Evolutionary conservation across 345 rosid species (phyloP), one percentile per base, ranked within the genome.

Genomic region (Moricandia arvensis): DNA sequence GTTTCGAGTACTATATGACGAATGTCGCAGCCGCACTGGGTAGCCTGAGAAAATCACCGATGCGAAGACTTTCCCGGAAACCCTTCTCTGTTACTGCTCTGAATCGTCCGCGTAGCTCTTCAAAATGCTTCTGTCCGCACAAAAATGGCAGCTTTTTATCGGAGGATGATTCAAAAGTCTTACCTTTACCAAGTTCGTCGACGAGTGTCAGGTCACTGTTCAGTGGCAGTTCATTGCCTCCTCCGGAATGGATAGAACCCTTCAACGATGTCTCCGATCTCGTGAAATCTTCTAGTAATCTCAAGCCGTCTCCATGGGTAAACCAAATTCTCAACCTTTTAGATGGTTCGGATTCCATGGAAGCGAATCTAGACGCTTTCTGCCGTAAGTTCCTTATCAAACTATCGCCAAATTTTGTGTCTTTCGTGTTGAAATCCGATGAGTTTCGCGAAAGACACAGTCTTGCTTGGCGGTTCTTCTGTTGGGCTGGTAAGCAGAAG

Each of bases 171-270:
- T 55, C 79, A 6, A 69, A 80, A 64, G 33, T 54, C 33, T 49
- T 34, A 8, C 62, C 80, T 62, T 8, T 17, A 17, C 61, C 76
- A 3, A 21, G 41, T 67, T 73, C 73, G 60, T 11, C 57, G 27
- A 70, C 82, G 55, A 85, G 68, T 53, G 54, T 79, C 76, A 81
- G 86, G 30, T 78, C 72, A 77, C 51, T 85, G 63, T 86, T 80
- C 78, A 66, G 82, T 65, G 34, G 60, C 60, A 75, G 10, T 69
- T 73, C 84, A 12, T 81, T 84, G 66, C 97, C 97, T 73, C 89
- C 97, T 75, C 93, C 93, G 30, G 92, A 89, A 79, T 88, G 97
- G 99, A 72, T 90, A 55, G 99, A 92, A 21, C 98, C 98, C 55
- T 81, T 89, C 66, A 66, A 43, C 76, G 93, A 92, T 74, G 82